Conservation (phyloP, 257 asterid species). For the Nicotiana paniculata region DNA sequence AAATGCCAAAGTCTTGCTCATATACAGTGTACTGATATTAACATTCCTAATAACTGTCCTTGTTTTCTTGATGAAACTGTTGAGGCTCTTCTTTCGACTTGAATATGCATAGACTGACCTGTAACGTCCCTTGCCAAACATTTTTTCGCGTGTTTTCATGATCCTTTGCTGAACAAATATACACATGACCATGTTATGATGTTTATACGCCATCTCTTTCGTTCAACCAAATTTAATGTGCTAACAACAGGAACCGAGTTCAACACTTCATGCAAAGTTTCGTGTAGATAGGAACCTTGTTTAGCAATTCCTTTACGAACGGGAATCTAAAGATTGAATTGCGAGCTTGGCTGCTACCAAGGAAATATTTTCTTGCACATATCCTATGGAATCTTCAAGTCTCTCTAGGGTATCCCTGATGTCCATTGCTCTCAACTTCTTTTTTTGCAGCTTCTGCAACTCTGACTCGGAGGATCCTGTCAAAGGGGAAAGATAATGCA, state of each 20-base stretch:
- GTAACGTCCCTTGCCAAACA: background rate
- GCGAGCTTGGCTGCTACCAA: constrained; percentile 79
- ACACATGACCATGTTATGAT: background rate
- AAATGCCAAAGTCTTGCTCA: background rate
- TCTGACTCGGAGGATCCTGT: constrained; percentile 53
- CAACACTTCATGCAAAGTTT: background rate
- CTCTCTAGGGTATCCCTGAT: constrained; percentile 55
- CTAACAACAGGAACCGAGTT: background rate
- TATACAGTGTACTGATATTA: background rate
- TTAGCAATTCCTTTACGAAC: background rate
- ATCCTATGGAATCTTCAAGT: constrained; percentile 35
- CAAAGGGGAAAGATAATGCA: background rate
- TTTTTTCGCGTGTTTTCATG: background rate
- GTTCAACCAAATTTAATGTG: background rate
- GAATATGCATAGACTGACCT: background rate
- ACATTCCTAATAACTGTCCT: background rate
- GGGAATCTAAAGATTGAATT: constrained; percentile 50
- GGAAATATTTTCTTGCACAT: constrained; percentile 41
- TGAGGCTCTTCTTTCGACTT: background rate
- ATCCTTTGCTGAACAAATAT: background rate
- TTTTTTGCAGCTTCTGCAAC: constrained; percentile 45
- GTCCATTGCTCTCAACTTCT: constrained; percentile 62
- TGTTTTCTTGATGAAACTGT: background rate
- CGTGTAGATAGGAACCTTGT: background rate
- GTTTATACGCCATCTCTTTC: background rate